Percentiles rank a stretch among this genome's conserved stretches.
Conservation (phyloP, 2,329 filamentous ascomycete genomes). For the Clonostachys rhizophaga region DNA sequence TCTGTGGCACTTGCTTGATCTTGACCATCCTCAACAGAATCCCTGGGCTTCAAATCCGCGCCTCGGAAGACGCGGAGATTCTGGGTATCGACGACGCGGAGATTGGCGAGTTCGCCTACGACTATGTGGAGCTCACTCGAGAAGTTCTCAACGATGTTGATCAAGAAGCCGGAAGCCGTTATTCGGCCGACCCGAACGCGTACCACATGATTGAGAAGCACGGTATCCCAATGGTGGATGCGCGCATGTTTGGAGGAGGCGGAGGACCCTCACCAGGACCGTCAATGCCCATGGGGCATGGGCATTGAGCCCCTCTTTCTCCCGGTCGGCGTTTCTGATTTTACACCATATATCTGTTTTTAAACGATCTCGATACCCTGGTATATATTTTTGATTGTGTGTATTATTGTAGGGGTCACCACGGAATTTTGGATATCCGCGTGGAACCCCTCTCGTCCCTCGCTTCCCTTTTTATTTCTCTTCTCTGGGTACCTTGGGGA, state of each 20-base stretch:
- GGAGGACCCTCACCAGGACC: conserved; percentile 4
- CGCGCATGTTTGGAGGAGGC: conserved; percentile 28
- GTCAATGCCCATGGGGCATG: too few relatives aligned
- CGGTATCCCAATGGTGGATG: conserved; percentile 41
- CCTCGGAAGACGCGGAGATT: conserved; percentile 72
- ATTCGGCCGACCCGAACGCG: conserved; percentile 30
- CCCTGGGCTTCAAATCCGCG: conserved; percentile 70
- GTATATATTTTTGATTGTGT: too few relatives aligned
- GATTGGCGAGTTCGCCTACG: conserved; percentile 93
- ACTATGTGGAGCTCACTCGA: conserved; percentile 80
- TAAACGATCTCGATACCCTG: too few relatives aligned
- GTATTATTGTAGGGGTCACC: too few relatives aligned
- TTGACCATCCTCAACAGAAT: conserved; percentile 77
- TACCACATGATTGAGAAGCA: conserved; percentile 43
- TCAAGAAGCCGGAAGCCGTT: conserved; percentile 34
- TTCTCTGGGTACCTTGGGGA: too few relatives aligned
- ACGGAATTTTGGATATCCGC: too few relatives aligned
- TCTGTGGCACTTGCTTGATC: conserved; percentile 72
- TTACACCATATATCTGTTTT: too few relatives aligned
- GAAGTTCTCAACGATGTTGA: conserved; percentile 43
- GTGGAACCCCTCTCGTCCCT: too few relatives aligned
- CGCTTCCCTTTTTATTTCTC: too few relatives aligned
- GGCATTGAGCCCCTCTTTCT: too few relatives aligned
- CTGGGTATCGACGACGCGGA: conserved; percentile 85
- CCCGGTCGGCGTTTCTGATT: too few relatives aligned